A percentile compares a stretch with the other conserved stretches of the same genome.
Evolutionary conservation across 257 asterid species (phyloP).

Genomic region (Solanum stenotomum): DNA sequence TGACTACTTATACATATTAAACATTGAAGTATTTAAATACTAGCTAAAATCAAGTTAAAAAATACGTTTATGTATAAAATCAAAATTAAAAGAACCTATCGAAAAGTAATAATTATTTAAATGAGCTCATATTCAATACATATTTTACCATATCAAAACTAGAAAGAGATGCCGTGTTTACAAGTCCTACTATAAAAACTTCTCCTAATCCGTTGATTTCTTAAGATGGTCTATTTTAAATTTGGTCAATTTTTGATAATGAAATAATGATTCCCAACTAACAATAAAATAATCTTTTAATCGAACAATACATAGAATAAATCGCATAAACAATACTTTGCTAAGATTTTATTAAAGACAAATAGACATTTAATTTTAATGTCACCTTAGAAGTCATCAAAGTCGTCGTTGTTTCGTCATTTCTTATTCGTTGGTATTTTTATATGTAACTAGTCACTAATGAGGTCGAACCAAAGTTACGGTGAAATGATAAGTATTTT

Average conservation of each 20-base stretch:
- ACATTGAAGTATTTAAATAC: too few relatives aligned
- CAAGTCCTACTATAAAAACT: not conserved
- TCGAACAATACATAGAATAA: not conserved
- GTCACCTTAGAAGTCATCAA: not conserved
- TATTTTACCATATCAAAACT: not conserved
- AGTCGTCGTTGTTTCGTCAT: not conserved
- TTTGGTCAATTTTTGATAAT: not conserved
- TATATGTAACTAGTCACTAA: not conserved
- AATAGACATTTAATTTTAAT: not conserved
- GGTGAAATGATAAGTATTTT: not conserved
- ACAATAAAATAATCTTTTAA: not conserved
- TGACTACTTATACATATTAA: too few relatives aligned
- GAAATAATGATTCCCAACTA: not conserved
- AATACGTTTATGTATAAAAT: accelerated
- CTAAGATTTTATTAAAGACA: not conserved
- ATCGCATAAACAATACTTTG: not conserved
- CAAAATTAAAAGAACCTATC: not conserved
- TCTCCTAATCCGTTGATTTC: too few relatives aligned
- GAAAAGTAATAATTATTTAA: too few relatives aligned
- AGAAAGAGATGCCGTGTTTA: not conserved
- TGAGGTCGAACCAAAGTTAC: too few relatives aligned
- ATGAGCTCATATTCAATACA: not conserved
- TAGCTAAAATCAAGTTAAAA: too few relatives aligned
- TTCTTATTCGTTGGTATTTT: not conserved
- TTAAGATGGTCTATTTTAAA: not conserved